Evolutionary conservation across 495 filamentous ascomycete genomes (phyloP).

Genomic region (Cenococcum geophilum): DNA sequence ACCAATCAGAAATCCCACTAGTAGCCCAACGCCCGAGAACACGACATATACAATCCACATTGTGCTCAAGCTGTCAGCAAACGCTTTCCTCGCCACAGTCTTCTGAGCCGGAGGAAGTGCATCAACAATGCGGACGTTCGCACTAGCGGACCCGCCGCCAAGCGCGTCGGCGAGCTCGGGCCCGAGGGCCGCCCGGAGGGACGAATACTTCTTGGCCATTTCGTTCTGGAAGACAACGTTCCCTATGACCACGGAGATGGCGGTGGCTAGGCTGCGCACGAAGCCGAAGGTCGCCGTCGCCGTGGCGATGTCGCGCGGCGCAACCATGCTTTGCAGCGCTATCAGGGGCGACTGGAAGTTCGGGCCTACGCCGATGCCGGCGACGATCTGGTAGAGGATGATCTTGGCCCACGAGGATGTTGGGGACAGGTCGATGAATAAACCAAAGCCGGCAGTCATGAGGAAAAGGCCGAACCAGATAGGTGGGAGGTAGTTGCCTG

Average conservation of each 20-base stretch:
- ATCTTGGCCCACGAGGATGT: conserved; percentile 53
- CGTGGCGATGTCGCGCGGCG: conserved; percentile 62
- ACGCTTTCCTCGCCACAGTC: conserved; percentile 36
- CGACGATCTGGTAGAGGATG: conserved; percentile 57
- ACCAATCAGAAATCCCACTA: conserved; percentile 38
- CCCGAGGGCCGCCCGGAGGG: conserved; percentile 26
- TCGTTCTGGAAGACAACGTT: conserved; percentile 72
- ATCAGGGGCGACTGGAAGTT: conserved; percentile 73
- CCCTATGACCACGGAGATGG: conserved; percentile 70
- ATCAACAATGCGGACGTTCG: conserved; percentile 42
- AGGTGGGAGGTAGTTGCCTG: conserved; percentile 49
- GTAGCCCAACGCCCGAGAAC: conserved; percentile 38
- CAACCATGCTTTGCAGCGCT: conserved; percentile 65
- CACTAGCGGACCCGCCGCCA: conserved; percentile 42
- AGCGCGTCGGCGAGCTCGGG: conserved; percentile 35
- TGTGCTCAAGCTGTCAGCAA: conserved; percentile 38
- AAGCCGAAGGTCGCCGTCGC: conserved; percentile 74
- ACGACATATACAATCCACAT: conserved; percentile 49
- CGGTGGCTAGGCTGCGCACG: conserved; percentile 63
- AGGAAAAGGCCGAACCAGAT: conserved; percentile 54
- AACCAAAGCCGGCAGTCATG: conserved; percentile 59
- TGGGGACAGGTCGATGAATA: conserved; percentile 55
- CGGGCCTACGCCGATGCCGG: conserved; percentile 60
- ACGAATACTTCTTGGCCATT: conserved; percentile 30
- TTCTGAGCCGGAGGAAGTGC: conserved; percentile 35